Base-by-base conservation (phyloP, 2,329 filamentous ascomycete species). In the Colletotrichum cuscutae region DNA sequence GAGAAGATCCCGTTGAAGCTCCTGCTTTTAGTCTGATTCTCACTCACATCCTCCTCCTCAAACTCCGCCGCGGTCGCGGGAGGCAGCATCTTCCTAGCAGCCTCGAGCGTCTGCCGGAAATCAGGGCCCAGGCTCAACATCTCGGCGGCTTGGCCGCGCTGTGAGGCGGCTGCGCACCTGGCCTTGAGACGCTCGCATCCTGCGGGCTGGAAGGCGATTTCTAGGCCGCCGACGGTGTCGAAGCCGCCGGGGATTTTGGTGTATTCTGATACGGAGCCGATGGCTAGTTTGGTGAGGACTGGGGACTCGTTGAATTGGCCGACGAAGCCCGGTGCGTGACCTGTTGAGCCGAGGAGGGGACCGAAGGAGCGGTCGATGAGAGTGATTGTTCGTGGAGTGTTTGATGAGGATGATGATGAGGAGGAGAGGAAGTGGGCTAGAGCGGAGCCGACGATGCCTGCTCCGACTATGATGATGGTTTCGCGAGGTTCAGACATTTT, bases 391-490 rank as follows among this genome's bases (percentile, higher is more conserved):
- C 67, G 61, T 6, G 54, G 30, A 7, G 56, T 63, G 15, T 30
- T 15, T 8, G 67, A 59, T 11, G 12, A 13, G 4, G 60, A 59
- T 24, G 83, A 3, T 19, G 37, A 19, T 0, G 15, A 42, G 4
- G 37, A 42, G 5, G 37, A 42, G 37, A 42, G 78, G 19, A 79
- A 82, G 49, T 83, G 79, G n/a, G 81, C 82, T 49, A 84, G 76
- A 1, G 79, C 77, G 54, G 83, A 75, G 19, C 82, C 82, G 11
- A 82, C 80, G 46, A 84, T 79, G 49, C 82, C 82, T 6, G 80
- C 82, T 28, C 82, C 82, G 35, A 79, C 79, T 65, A 84, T 83
- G 57, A 84, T 71, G 42, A 84, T 79, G 28, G 79, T 79, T 59
- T 79, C 75, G 49, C 4, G 6, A 24, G 30, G 1, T 24, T 42